Evolutionary conservation across 2,329 filamentous ascomycete species (phyloP), one percentile per base, ranked within the genome.

Genomic region (Catunica adiposa): DNA sequence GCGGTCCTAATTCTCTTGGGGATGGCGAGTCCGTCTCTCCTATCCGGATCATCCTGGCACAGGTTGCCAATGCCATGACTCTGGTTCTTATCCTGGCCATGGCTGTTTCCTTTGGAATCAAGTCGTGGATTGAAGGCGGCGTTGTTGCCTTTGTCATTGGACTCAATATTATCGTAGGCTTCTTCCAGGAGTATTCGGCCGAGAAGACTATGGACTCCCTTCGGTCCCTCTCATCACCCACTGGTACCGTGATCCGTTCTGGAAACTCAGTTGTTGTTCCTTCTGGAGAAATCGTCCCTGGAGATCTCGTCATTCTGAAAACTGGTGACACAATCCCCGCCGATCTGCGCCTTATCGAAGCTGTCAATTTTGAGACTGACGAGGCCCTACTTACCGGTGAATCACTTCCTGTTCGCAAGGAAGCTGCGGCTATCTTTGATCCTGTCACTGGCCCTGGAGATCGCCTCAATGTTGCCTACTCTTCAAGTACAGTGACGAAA

Each of bases 311-410:
- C 34, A 63, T 68, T 25, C 64, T 72, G 62, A 72, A 66, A 64
- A 73, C 70, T 34, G 77, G 77, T 42, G 76, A 79, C 61, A 74
- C 74, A 20, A 69, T 80, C 14, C 76, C 77, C 8, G 77, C 77
- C 7, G 77, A 80, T 62, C 65, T 79, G 15, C 69, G 75, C 74
- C 61, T 73, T 2, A 60, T 78, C 58, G 73, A 79, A 56, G 72
- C 70, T 29, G 75, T 82, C 67, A 83, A 84, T 63, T 71, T 80
- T 34, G 78, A 79, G 58, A 80, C 77, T 56, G 80, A 86, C 58
- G 77, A 81, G 63, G 76, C 77, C 6, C 69, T 79, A 44, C 71
- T 81, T 26, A 82, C 78, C 22, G 78, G 78, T 53, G 78, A 81
- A 65, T 78, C 77, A 14, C 67, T 78, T 1, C 77, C 78, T 22